Base-by-base conservation (phyloP, 129 eudicot species). In the Flaveria linearis region DNA sequence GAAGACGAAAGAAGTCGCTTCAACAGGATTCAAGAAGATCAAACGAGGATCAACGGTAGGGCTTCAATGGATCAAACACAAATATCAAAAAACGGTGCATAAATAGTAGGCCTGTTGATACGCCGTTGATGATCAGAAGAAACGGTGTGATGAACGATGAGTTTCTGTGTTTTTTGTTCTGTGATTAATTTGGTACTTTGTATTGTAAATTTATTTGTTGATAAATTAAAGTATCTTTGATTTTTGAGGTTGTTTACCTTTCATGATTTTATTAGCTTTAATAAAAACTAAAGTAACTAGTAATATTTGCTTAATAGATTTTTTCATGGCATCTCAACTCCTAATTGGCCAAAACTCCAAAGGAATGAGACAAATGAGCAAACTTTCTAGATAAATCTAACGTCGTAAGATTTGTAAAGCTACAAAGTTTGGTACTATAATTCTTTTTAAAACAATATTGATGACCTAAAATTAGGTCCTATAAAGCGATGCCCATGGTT, bases 1-100 rank as follows among this genome's bases (percentile, higher is more conserved):
- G 46, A 90, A 85, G 66, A 83, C 92, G 9, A 90, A 85, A 68
- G 84, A 49, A 36, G 85, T 74, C 2, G 88, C 89, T 3, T 80
- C 90, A 11, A 81, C 73, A 0, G 91, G 92, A 11, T 82, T 82
- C 43, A 87, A 87, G 87, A 89, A 92, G 83, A 85, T 89, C 23
- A 92, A 92, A 69, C 87, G 79, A 23, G 91, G 96, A 61, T 82
- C 93, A 42, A 64, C 91, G 15, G 75, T 64, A 22, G 84, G 97
- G 15, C 11, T 86, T 15, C 82, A 80, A 13, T 87, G 97, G 92
- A 49, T 89, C 50, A 84, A 87, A 64, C 71, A 76, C 74, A 91
- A 88, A 76, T 84, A 47, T 71, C 80, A 80, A 33, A 82, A 84
- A 68, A 78, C 81, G 55, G 73, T 75, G 45, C 82, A 72, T 45